phyloP scores from a whole-genome alignment of 1,284 basidiomycete genomes.

The Tetrapyrgos nigripes region DNA sequence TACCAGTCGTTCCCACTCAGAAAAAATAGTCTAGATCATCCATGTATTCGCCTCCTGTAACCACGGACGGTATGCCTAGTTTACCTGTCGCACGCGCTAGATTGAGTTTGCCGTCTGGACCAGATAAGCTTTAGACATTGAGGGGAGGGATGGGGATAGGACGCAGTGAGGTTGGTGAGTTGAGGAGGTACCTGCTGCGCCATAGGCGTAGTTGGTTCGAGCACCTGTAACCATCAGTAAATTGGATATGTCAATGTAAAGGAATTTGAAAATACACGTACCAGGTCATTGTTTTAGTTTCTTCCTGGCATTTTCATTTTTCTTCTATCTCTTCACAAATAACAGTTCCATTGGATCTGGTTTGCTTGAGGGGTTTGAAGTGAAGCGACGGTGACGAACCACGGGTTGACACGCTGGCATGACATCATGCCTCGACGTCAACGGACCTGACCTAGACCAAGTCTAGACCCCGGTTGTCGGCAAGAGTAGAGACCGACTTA shows the following conservation, averaged over 20 bases:
- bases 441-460: no score
- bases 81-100: slow-evolving; percentile 69
- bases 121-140: slow-evolving; percentile 76
- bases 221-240: slow-evolving; percentile 45
- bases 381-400: no score
- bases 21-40: slow-evolving; percentile 61
- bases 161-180: slow-evolving; percentile 63
- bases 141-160: slow-evolving; percentile 79
- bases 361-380: no score
- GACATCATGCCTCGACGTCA: no score
- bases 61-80: slow-evolving; percentile 74
- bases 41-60: slow-evolving; percentile 64
- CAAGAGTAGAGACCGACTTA: no score
- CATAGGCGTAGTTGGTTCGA: slow-evolving; percentile 67
- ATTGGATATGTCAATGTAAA: not conserved
- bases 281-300: slow-evolving; percentile 52
- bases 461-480: no score
- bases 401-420: no score
- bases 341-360: slow-evolving; percentile 44
- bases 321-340: slow-evolving; percentile 56
- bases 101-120: slow-evolving; percentile 71
- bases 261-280: slow-evolving; percentile 28
- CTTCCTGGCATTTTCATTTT: slow-evolving; percentile 55
- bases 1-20: slow-evolving; percentile 74
- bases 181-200: slow-evolving; percentile 63